Conservation (phyloP, 495 filamentous ascomycete species). For the Friedmanniomyces simplex region DNA sequence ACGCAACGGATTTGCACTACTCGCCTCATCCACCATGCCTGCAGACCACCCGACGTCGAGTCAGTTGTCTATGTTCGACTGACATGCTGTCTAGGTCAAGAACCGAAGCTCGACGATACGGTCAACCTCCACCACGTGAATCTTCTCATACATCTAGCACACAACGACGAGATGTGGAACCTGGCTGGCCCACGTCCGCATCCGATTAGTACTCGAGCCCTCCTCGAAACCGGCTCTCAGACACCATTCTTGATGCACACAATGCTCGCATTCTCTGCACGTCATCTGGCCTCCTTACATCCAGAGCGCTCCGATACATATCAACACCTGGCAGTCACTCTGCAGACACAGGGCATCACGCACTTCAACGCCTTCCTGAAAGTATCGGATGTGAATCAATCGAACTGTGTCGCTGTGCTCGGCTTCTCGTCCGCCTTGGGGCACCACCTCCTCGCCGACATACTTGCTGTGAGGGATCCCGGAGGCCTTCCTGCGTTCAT, state of each 20-base stretch:
- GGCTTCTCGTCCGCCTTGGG: neutral
- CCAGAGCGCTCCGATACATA: neutral
- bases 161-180: neutral
- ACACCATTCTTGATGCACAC: neutral
- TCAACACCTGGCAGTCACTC: neutral
- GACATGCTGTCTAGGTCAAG: neutral
- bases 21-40: neutral
- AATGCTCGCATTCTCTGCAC: neutral
- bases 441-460: neutral
- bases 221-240: neutral
- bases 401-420: neutral
- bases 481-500: neutral
- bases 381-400: neutral
- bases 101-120: neutral
- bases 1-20: too few relatives aligned
- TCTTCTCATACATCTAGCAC: neutral
- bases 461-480: neutral
- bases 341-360: neutral
- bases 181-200: neutral
- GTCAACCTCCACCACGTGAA: neutral
- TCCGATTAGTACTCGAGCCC: neutral
- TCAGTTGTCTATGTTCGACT: too few relatives aligned
- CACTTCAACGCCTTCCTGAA: neutral
- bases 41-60: too few relatives aligned
- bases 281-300: neutral